These are phyloP conservation scores for Nitzschia palea DNA, from an alignment of 108 stramenopile species.

Conservation along the genomic window DNA sequence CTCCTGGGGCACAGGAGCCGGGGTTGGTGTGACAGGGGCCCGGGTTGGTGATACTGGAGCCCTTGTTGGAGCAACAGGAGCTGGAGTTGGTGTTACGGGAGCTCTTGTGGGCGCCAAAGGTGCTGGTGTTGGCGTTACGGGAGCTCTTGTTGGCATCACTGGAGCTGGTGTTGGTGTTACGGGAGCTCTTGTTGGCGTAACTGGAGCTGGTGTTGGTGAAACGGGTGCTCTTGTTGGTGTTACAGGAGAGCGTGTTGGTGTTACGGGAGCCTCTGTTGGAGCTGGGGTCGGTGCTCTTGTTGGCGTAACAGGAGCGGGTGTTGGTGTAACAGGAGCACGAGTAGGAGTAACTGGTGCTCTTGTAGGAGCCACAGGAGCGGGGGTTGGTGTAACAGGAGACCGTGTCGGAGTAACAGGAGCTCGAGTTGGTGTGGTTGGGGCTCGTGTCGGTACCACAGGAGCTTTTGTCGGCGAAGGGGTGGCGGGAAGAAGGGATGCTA, in stretches of 20 bases:
- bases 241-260: background rate
- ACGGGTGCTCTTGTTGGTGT: background rate
- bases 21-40: background rate
- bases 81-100: background rate
- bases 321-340: too few species aligned
- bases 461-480: slow-evolving; percentile 5
- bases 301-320: too few species aligned
- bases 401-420: background rate
- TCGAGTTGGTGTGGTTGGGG: too few species aligned
- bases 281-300: background rate
- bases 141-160: too few species aligned
- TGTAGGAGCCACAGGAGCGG: background rate
- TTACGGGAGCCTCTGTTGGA: background rate
- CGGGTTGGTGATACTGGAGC: background rate
- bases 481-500: background rate
- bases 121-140: too few species aligned
- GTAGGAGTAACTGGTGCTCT: too few species aligned
- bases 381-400: background rate
- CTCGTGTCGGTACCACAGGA: too few species aligned
- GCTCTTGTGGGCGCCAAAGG: too few species aligned
- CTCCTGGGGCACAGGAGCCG: background rate
- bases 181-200: too few species aligned
- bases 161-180: too few species aligned
- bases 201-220: background rate
- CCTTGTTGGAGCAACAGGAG: background rate